phyloP scores from a whole-genome alignment of 768 basidiomycete species.

The Crepidotus variabilis region DNA sequence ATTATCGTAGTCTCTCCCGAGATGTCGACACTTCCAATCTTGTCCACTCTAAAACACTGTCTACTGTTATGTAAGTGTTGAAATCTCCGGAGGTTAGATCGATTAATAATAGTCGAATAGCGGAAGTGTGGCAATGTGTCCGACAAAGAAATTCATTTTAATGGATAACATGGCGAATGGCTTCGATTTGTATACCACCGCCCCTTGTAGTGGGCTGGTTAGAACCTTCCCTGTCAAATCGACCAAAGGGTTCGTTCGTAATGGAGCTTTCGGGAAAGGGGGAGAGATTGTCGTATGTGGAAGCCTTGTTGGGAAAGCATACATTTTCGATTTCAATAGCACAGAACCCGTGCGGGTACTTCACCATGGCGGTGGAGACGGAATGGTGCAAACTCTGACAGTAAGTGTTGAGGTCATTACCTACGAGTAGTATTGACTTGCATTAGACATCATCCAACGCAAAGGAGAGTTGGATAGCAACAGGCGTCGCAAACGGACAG shows the following conservation, averaged over 20 bases:
- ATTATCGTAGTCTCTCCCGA: too few relatives aligned
- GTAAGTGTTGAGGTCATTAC: constrained; percentile 2
- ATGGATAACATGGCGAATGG: constrained; percentile 12
- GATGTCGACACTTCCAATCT: background rate
- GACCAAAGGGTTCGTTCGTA: constrained; percentile 4
- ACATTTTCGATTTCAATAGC: constrained; percentile 3
- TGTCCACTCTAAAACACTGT: background rate
- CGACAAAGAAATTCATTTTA: constrained; percentile 1
- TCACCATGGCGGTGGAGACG: background rate
- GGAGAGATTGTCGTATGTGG: constrained; percentile 5
- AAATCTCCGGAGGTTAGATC: background rate
- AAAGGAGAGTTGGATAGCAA: background rate
- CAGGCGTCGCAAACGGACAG: constrained; percentile 1
- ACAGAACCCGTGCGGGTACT: constrained; percentile 5
- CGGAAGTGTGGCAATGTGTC: constrained; percentile 2
- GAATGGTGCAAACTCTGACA: constrained; percentile 8
- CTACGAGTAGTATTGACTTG: background rate
- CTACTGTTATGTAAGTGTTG: background rate
- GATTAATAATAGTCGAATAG: constrained; percentile 1
- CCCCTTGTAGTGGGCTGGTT: background rate
- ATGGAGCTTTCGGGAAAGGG: constrained; percentile 6
- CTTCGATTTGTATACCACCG: constrained; percentile 9
- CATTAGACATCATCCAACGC: background rate
- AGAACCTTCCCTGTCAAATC: constrained; percentile 2
- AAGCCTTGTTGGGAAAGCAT: constrained; percentile 10